Evolutionary conservation across 202 grass and related monocot genomes (phyloP).

Genomic region (Tripidium arundinaceum): DNA sequence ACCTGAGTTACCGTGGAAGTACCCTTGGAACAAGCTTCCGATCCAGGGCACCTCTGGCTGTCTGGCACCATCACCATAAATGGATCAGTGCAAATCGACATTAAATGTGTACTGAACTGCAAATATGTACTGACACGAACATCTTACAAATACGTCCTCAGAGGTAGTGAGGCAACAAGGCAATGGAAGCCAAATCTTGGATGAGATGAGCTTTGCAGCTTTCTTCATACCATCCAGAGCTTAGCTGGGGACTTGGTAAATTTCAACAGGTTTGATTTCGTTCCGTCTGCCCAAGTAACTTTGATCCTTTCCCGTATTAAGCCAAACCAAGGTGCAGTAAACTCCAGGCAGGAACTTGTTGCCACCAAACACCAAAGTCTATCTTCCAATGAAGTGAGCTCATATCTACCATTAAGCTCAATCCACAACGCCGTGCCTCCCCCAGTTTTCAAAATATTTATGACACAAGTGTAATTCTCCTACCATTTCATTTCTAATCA

Average conservation of each 20-base stretch:
- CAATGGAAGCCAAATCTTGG: too few species aligned
- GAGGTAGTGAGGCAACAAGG: too few species aligned
- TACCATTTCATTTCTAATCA: background rate
- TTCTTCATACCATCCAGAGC: background rate
- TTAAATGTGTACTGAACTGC: too few species aligned
- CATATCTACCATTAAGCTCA: background rate
- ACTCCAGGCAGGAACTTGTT: background rate
- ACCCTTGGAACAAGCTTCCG: too few species aligned
- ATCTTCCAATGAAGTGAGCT: background rate
- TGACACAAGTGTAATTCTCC: background rate
- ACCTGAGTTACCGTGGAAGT: too few species aligned
- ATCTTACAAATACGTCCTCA: background rate
- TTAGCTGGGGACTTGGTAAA: background rate
- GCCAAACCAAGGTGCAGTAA: background rate
- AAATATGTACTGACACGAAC: too few species aligned
- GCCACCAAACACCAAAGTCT: too few species aligned
- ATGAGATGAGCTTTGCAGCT: background rate
- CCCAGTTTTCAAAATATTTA: background rate
- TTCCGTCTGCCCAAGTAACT: background rate
- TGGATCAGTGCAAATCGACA: too few species aligned
- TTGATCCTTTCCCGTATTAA: background rate
- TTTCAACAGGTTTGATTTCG: background rate
- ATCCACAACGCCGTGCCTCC: background rate
- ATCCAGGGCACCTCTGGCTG: too few species aligned
- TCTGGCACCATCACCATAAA: too few species aligned